Base-by-base conservation (phyloP, 2,329 filamentous ascomycete genomes). In the Curvularia sp. region DNA sequence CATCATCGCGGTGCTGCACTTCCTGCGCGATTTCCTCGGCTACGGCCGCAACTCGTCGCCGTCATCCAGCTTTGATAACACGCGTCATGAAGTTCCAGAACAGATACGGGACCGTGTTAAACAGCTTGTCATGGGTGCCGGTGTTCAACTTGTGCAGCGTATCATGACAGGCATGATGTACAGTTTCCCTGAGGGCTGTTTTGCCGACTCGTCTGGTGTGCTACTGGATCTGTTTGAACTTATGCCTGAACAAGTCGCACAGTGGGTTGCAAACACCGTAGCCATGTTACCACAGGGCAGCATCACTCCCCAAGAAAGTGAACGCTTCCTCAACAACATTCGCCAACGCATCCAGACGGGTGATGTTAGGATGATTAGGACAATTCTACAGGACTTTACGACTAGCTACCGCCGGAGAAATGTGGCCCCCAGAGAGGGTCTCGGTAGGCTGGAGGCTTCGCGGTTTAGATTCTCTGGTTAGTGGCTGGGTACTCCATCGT, bases 101-200 rank as follows among this genome's bases (percentile, higher is more conserved):
- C 88, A 93, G 66, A 84, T 97, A 23, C 89, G 87, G 66, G 82
- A 83, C 32, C 85, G 89, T 7, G 89, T 98, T 57, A 91, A 89
- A 76, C 84, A 86, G 59, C 84, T 97, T 51, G 80, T 96, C 23
- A 64, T 83, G 2, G 80, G 83, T 1, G 87, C 93, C 63, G 93
- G 95, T 36, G 89, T 92, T 70, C 81, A 87, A 55, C 82, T 99
- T 27, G 89, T 95, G 7, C 94, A 97, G 78, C 90, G 93, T 63
- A 89, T 96, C 57, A 84, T 99, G 80, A 95, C 93, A 1, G 95
- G 95, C 59, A 96, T 99, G 93, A 98, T 99, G 94, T 97, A 97
- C 76, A 96, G 90, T 0, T 99, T 99, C 80, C 96, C 95, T 0
- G 87, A 91, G 42, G 95, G 98, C 76, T 97, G 93, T 79, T 96